Evolutionary conservation across 768 basidiomycete species (phyloP).

Genomic region (Termitomyces sp.): DNA sequence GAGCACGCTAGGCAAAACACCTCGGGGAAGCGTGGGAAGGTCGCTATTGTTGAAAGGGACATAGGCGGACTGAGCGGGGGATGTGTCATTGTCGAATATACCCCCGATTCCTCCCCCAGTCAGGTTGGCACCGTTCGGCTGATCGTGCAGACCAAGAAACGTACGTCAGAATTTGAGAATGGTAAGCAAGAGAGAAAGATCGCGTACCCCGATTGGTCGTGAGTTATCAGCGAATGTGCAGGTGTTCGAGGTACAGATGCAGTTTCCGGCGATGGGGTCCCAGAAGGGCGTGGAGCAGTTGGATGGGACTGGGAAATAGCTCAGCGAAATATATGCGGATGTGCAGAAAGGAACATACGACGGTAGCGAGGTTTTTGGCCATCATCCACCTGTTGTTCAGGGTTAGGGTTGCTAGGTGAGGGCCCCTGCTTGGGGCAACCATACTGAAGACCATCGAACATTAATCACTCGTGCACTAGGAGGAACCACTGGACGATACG

Average conservation of each 20-base stretch:
- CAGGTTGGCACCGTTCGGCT: constrained; percentile 69
- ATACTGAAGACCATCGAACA: constrained; percentile 41
- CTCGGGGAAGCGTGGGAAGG: constrained; percentile 22
- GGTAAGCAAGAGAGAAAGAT: constrained; percentile 1
- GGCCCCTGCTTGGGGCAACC: constrained; percentile 62
- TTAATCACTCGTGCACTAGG: neutral
- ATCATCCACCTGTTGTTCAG: constrained; percentile 46
- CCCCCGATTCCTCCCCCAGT: constrained; percentile 56
- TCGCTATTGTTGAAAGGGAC: constrained; percentile 45
- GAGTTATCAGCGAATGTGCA: constrained; percentile 66
- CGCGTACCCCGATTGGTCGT: constrained; percentile 59
- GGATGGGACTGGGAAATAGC: constrained; percentile 43
- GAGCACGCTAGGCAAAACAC: constrained; percentile 29
- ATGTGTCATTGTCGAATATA: constrained; percentile 18
- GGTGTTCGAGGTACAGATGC: constrained; percentile 50
- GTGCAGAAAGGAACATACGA: constrained; percentile 27
- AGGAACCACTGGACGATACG: constrained; percentile 20
- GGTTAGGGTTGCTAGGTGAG: constrained; percentile 60
- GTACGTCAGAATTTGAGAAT: neutral
- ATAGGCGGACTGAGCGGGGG: constrained; percentile 31
- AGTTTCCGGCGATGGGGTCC: constrained; percentile 68
- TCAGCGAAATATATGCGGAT: neutral
- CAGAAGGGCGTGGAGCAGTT: constrained; percentile 81
- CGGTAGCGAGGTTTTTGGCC: constrained; percentile 49
- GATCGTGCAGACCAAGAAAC: constrained; percentile 3